phyloP scores from a whole-genome alignment of 2,329 filamentous ascomycete species.

The Plectosphaerella plurivora region DNA sequence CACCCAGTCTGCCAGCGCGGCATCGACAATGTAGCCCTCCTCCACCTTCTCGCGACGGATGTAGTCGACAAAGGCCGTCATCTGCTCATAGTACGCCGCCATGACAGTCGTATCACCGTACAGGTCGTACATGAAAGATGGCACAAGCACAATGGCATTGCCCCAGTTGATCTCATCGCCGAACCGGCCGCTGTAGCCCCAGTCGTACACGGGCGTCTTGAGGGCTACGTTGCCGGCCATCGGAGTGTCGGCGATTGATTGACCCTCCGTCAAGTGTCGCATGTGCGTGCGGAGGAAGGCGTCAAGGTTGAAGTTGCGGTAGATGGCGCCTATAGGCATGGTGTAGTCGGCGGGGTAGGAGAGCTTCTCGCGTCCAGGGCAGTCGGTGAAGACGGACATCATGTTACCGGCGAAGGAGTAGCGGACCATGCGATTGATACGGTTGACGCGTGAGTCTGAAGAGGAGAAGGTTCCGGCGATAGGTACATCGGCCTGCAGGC shows the following conservation, averaged over 20 bases:
- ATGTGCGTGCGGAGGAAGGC: slow-evolving; percentile 2
- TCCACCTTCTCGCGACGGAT: slow-evolving; percentile 7
- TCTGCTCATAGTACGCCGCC: slow-evolving; percentile 6
- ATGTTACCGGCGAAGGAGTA: slow-evolving; percentile 7
- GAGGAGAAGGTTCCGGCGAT: slow-evolving; percentile 5
- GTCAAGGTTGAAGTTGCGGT: slow-evolving; percentile 3
- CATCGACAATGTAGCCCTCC: slow-evolving; percentile 3
- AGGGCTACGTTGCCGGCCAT: slow-evolving; percentile 7
- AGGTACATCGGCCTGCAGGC: slow-evolving; percentile 1
- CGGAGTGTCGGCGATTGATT: slow-evolving; percentile 3
- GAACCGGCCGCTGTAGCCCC: slow-evolving; percentile 5
- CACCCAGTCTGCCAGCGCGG: slow-evolving; percentile 6
- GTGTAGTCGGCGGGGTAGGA: slow-evolving; percentile 7
- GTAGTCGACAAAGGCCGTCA: slow-evolving; percentile 4
- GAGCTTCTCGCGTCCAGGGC: slow-evolving; percentile 6
- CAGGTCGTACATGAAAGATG: slow-evolving; percentile 3
- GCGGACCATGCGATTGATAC: slow-evolving; percentile 6
- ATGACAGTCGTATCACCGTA: slow-evolving; percentile 5
- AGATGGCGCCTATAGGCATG: slow-evolving; percentile 6
- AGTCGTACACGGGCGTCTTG: slow-evolving; percentile 7
- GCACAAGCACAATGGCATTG: slow-evolving; percentile 6
- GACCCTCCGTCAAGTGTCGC: slow-evolving; percentile 2
- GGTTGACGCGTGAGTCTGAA: slow-evolving; percentile 1
- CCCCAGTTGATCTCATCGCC: slow-evolving; percentile 9
- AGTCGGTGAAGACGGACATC: slow-evolving; percentile 8